Conservation (phyloP, 2,329 filamentous ascomycete genomes). For the Pestalotiopsis sp. region DNA sequence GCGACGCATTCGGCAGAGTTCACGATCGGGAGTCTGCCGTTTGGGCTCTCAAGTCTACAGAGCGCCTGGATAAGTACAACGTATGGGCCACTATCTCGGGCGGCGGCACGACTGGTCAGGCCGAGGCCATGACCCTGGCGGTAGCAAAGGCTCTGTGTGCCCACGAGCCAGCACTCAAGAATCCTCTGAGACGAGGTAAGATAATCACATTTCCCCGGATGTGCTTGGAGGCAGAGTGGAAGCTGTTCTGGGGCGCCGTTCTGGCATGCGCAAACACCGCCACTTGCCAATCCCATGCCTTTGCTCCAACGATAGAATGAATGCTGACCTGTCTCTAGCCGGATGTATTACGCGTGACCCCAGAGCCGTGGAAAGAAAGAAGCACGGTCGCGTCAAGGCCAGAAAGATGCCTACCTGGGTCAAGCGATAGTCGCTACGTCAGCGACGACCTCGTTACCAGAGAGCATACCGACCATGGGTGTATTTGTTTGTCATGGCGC, state of each 20-base stretch:
- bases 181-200: conserved; percentile 82
- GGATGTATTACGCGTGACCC: conserved; percentile 90
- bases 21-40: conserved; percentile 94
- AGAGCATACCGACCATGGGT: background rate
- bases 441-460: background rate
- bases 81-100: conserved; percentile 84
- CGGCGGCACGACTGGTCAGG: conserved; percentile 92
- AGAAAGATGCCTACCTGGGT: conserved; percentile 99
- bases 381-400: conserved; percentile 92
- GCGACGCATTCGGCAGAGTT: conserved; percentile 79
- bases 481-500: background rate
- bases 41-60: conserved; percentile 84
- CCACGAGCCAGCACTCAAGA: conserved; percentile 92
- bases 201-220: background rate
- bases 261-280: background rate
- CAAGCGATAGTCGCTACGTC: conserved; percentile 62
- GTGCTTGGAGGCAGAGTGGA: background rate
- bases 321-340: conserved; percentile 63
- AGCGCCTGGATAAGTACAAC: conserved; percentile 94
- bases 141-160: conserved; percentile 85
- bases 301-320: conserved; percentile 7
- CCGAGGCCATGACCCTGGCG: conserved; percentile 89
- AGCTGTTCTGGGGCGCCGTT: background rate
- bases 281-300: background rate
- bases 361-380: conserved; percentile 96